Percentiles rank a stretch among this genome's conserved stretches.
These are phyloP conservation scores for Parastagonospora avenae DNA, from an alignment of 2,329 filamentous ascomycete species.

Conservation along the genomic window DNA sequence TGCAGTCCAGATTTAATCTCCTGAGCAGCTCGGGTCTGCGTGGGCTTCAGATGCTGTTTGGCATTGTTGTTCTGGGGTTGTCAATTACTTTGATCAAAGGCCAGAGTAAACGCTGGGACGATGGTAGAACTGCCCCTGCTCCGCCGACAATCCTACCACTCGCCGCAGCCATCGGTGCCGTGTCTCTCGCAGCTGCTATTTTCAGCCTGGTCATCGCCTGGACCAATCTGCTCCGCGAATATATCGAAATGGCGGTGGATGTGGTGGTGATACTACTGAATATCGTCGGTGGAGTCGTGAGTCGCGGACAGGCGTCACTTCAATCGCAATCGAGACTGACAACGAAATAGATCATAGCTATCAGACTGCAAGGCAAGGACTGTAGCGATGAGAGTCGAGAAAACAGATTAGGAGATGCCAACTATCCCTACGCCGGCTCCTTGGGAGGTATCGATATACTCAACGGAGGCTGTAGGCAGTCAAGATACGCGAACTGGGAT, in stretches of 20 bases:
- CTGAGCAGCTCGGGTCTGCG: constrained; percentile 17
- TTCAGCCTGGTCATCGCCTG: constrained; percentile 17
- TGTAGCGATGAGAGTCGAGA: constrained; percentile 5
- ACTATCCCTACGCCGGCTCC: neutral
- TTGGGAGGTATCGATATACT: constrained; percentile 17
- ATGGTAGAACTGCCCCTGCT: constrained; percentile 7
- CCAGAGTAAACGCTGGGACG: constrained; percentile 10
- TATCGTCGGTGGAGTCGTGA: constrained; percentile 26
- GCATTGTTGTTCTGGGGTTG: constrained; percentile 18
- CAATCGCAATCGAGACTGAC: neutral
- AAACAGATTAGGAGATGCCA: neutral
- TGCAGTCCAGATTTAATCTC: neutral
- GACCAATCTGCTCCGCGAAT: constrained; percentile 15
- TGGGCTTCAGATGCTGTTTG: constrained; percentile 21
- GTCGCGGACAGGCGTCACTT: constrained; percentile 3
- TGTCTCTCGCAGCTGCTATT: constrained; percentile 16
- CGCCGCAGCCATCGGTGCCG: constrained; percentile 8
- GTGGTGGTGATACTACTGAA: constrained; percentile 17
- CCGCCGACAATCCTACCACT: constrained; percentile 1
- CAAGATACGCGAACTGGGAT: neutral
- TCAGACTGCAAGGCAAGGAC: constrained; percentile 9
- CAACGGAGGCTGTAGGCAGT: constrained; percentile 24
- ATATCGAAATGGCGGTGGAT: constrained; percentile 24
- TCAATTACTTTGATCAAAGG: constrained; percentile 19
- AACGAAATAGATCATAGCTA: constrained; percentile 9